A percentile compares a stretch with the other conserved stretches of the same genome.
Evolutionary conservation across 495 filamentous ascomycete species (phyloP).

Genomic region (Aspergillus nidulans): DNA sequence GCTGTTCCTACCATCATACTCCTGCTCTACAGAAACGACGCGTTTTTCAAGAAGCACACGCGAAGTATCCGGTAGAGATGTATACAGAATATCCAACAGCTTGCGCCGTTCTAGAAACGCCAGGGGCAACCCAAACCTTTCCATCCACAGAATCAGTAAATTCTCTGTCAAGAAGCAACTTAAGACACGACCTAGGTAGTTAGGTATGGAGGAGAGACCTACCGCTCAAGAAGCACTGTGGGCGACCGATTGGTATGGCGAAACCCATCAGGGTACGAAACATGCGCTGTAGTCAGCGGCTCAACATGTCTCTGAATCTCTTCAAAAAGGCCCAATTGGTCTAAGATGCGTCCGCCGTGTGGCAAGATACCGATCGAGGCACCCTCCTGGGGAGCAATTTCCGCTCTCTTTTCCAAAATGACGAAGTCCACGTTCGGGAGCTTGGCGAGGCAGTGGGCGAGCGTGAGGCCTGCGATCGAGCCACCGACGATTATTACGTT

Average conservation of each 20-base stretch:
- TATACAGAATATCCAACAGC: slow-evolving; percentile 25
- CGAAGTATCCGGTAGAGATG: slow-evolving; percentile 7
- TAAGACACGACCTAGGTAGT: too few relatives aligned
- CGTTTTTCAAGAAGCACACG: slow-evolving; percentile 9
- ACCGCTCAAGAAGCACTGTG: neutral
- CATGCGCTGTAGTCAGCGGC: slow-evolving; percentile 11
- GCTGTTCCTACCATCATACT: neutral
- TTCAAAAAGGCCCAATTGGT: slow-evolving; percentile 44
- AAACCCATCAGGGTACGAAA: slow-evolving; percentile 16
- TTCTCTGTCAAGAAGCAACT: too few relatives aligned
- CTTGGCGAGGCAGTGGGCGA: slow-evolving; percentile 40
- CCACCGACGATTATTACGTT: slow-evolving; percentile 51
- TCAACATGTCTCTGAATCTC: slow-evolving; percentile 16
- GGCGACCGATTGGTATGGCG: slow-evolving; percentile 10
- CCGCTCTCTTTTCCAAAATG: slow-evolving; percentile 39
- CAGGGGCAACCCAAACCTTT: slow-evolving; percentile 18
- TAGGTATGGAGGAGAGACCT: neutral
- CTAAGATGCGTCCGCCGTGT: slow-evolving; percentile 38
- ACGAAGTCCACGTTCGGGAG: slow-evolving; percentile 46
- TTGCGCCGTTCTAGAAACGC: slow-evolving; percentile 29
- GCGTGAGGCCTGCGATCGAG: slow-evolving; percentile 43
- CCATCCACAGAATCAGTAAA: too few relatives aligned
- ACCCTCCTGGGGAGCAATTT: slow-evolving; percentile 34
- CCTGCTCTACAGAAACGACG: slow-evolving; percentile 14
- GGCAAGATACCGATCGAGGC: slow-evolving; percentile 30